These are phyloP conservation scores for Candida pseudoviswanathii DNA, from an alignment of 1,139 yeast genomes.

Conservation along the genomic window DNA sequence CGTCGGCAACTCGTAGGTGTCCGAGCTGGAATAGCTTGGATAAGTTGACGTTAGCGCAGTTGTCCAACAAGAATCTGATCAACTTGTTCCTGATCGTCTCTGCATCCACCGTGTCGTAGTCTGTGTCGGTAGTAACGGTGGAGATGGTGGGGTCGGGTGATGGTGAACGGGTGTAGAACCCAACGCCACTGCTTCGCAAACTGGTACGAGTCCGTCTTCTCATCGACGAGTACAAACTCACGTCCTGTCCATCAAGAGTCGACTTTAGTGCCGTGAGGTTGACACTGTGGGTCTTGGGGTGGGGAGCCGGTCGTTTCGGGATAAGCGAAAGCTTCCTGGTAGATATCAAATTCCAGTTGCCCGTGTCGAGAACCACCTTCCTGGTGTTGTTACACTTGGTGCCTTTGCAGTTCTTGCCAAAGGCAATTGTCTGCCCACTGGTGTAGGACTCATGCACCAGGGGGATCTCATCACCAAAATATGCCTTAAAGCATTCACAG, in stretches of 20 bases:
- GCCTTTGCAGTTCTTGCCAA: conserved; percentile 11
- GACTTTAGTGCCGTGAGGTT: conserved; percentile 10
- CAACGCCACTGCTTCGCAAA: neutral
- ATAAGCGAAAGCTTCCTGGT: conserved; percentile 2
- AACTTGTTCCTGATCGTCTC: conserved; percentile 32
- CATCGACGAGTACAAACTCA: neutral
- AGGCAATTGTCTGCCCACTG: neutral
- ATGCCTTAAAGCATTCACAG: conserved; percentile 34
- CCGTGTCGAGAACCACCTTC: conserved; percentile 10
- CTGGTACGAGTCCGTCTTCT: neutral
- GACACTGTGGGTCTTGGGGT: conserved; percentile 6
- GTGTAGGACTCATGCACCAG: conserved; percentile 11
- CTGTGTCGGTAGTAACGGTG: conserved; percentile 20
- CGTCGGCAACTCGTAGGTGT: conserved; percentile 39
- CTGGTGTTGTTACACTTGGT: conserved; percentile 6
- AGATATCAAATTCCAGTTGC: conserved; percentile 10
- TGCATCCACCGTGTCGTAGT: conserved; percentile 23
- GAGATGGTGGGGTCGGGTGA: conserved; percentile 24
- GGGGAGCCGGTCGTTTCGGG: conserved; percentile 13
- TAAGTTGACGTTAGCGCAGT: conserved; percentile 26
- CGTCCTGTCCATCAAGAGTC: conserved; percentile 4
- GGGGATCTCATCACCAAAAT: conserved; percentile 8
- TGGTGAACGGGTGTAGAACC: conserved; percentile 15
- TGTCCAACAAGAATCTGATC: conserved; percentile 29
- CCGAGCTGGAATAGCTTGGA: conserved; percentile 35